Conservation (phyloP, 2,329 filamentous ascomycete genomes). For the Fusarium buharicum region DNA sequence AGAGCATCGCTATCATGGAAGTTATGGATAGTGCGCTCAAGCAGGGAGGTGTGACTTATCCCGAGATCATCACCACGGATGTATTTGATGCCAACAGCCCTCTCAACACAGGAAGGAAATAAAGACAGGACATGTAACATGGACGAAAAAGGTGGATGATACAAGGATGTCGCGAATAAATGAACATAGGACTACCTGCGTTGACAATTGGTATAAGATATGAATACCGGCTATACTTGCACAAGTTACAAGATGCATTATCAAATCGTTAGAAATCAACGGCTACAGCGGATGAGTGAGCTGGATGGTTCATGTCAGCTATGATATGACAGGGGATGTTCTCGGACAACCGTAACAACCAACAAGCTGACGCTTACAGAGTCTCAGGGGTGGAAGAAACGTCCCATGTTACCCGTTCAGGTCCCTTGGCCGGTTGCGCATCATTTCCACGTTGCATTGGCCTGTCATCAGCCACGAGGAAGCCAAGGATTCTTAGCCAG, state of each 20-base stretch:
- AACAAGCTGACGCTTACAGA: slow-evolving; percentile 30
- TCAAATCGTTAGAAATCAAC: slow-evolving; percentile 21
- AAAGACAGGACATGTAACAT: slow-evolving; percentile 14
- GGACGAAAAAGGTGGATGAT: not conserved
- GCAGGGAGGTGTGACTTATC: slow-evolving; percentile 65
- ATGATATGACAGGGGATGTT: slow-evolving; percentile 17
- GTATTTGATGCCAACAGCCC: slow-evolving; percentile 69
- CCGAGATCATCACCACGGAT: slow-evolving; percentile 65
- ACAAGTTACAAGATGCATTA: slow-evolving; percentile 21
- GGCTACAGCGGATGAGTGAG: slow-evolving; percentile 29
- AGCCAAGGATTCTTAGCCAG: slow-evolving; percentile 14
- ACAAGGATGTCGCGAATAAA: slow-evolving; percentile 5
- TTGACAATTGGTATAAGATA: slow-evolving; percentile 4
- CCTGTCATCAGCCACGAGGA: not conserved
- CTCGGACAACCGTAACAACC: slow-evolving; percentile 13
- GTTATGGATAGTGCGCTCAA: slow-evolving; percentile 66
- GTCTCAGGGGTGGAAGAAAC: not conserved
- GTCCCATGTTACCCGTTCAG: not conserved
- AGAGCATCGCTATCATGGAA: slow-evolving; percentile 89
- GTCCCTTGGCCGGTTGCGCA: slow-evolving; percentile 4
- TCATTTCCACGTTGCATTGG: slow-evolving; percentile 13
- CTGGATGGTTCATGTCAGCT: slow-evolving; percentile 44
- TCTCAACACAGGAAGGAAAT: slow-evolving; percentile 66
- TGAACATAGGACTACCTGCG: slow-evolving; percentile 4
- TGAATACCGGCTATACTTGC: slow-evolving; percentile 10